A percentile compares a stretch with the other conserved stretches of the same genome.
phyloP scores from a whole-genome alignment of 2,329 filamentous ascomycete genomes.

The Zelopaecilomyces penicillatus region DNA sequence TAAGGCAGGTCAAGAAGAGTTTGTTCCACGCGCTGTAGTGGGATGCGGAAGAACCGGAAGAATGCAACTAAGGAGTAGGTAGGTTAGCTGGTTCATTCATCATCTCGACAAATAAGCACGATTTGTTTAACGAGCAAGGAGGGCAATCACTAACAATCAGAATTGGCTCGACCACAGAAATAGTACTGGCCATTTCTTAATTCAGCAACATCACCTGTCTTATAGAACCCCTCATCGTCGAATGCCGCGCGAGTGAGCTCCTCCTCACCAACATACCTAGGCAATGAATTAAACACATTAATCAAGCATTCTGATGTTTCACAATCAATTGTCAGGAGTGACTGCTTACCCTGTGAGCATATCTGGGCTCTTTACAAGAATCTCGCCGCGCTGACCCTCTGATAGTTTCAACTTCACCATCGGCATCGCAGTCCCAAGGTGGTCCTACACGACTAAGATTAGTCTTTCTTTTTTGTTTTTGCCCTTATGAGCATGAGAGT shows the following conservation, averaged over 20 bases:
- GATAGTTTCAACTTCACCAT: neutral
- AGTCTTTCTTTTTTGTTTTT: neutral
- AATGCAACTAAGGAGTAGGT: neutral
- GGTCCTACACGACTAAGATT: neutral
- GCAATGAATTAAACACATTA: too few relatives aligned
- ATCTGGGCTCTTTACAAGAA: neutral
- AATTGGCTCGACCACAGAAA: conserved; percentile 12
- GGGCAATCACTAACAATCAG: conserved; percentile 11
- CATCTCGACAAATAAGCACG: too few relatives aligned
- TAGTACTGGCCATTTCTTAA: conserved; percentile 37
- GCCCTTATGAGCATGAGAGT: neutral
- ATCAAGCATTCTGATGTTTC: too few relatives aligned
- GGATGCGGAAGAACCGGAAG: neutral
- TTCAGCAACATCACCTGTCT: conserved; percentile 76
- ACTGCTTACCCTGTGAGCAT: conserved; percentile 6
- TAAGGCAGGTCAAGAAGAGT: neutral
- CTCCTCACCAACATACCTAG: conserved; percentile 34
- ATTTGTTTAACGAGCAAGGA: too few relatives aligned
- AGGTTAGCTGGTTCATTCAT: too few relatives aligned
- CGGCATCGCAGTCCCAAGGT: neutral
- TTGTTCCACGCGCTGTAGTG: neutral
- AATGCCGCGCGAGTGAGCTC: conserved; percentile 72
- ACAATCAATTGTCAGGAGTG: too few relatives aligned
- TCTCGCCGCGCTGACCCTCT: neutral
- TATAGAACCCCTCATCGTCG: conserved; percentile 83